Base-by-base conservation (phyloP, 371 early-diverging fungal species). In the Apophysomyces elegans region DNA sequence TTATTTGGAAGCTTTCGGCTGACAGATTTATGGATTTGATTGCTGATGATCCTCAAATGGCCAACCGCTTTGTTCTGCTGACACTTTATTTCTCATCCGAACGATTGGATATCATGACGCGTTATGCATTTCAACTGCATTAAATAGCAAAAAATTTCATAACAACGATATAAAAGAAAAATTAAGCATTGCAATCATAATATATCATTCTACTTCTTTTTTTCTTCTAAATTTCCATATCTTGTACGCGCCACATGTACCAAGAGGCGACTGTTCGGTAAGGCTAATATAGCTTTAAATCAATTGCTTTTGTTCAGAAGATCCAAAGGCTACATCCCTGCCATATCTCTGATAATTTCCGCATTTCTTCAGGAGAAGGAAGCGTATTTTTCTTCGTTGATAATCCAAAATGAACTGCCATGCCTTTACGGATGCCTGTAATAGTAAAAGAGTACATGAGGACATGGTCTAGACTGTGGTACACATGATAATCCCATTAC, bases 1-100 rank as follows among this genome's bases (percentile, higher is more conserved):
- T 85, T 0, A 75, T 91, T 45, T 94, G 92, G 93, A 84, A 82
- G 65, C 68, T 94, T 62, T 75, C 82, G 9, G 73, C 74, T n/a
- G 66, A 67, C 0, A 65, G 77, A 6, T 92, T 88, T 70, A 84
- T 87, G n/a, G 72, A 73, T 37, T 86, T 92, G 78, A 64, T 87
- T 21, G 43, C 66, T 21, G 70, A 70, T 12, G 81, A 87, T 18
- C 85, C 90, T 0, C 69, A 62, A 1, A 65, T 74, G 70, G 84
- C 83, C 38, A 82, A 85, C 39, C 77, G 80, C 9, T 88, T 89
- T 65, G 80, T 85, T 16, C 69, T 77, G 8, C 71, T 86, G 32
- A 79, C 85, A 0, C 70, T 89, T 32, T 80, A 84, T n/a, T 88
- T 86, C 60, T 80, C 87, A 18, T 80, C 81, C 1, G 88, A 88